Evolutionary conservation across 495 filamentous ascomycete species (phyloP).

Genomic region (Jackrogersella minutella): DNA sequence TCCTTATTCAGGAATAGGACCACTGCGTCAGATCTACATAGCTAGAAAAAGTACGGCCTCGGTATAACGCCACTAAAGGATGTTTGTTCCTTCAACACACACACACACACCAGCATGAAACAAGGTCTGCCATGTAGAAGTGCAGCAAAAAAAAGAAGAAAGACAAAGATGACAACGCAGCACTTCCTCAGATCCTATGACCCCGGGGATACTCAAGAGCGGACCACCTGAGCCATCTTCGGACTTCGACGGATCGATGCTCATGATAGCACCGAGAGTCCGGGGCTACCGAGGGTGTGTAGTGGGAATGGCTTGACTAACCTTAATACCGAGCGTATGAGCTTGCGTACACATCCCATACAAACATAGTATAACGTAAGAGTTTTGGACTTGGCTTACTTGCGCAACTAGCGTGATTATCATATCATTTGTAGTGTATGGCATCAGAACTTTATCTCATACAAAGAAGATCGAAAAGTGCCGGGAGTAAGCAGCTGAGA

Average conservation of each 20-base stretch:
- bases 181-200: background rate
- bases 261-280: background rate
- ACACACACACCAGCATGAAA: conserved; percentile 4
- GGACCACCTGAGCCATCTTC: too few species aligned
- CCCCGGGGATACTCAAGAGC: too few species aligned
- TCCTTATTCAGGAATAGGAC: conserved; percentile 32
- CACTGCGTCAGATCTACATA: background rate
- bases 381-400: too few species aligned
- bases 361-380: conserved; percentile 27
- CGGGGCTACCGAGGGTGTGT: background rate
- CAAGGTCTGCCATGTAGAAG: background rate
- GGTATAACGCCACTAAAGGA: background rate
- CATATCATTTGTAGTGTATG: background rate
- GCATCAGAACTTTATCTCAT: conserved; percentile 34
- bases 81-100: background rate
- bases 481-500: conserved; percentile 7
- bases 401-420: background rate
- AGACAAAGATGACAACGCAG: background rate
- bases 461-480: conserved; percentile 1
- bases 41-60: background rate
- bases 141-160: too few species aligned
- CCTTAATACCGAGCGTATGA: conserved; percentile 6
- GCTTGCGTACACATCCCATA: too few species aligned
- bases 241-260: too few species aligned
- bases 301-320: background rate